Percentiles rank a stretch among this genome's conserved stretches.
phyloP scores from a whole-genome alignment of 169 alveolate genomes.

The Cryptosporidium baileyi region DNA sequence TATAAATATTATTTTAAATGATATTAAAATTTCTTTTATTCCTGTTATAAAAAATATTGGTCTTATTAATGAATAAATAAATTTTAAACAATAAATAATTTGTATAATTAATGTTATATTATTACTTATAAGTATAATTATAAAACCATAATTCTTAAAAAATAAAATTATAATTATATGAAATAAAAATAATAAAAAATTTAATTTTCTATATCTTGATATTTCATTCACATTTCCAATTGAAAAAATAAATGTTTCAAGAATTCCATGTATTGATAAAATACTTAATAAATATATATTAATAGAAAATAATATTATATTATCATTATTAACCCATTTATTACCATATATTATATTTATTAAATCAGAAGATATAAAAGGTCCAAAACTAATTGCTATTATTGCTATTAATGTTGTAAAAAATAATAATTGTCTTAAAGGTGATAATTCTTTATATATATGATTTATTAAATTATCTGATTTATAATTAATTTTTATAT shows the following conservation, averaged over 20 bases:
- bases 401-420: background rate
- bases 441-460: background rate
- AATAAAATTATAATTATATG: background rate
- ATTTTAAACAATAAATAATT: background rate
- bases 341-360: background rate
- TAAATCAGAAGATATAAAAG: constrained; percentile 13
- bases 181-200: background rate
- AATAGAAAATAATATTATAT: background rate
- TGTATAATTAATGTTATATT: background rate
- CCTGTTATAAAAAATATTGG: background rate
- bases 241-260: constrained; percentile 26
- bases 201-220: constrained; percentile 9
- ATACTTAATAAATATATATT: constrained; percentile 1
- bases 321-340: constrained; percentile 19
- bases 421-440: constrained; percentile 47
- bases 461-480: background rate
- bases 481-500: background rate
- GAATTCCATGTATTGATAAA: constrained; percentile 37
- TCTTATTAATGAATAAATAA: background rate
- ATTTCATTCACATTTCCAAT: background rate
- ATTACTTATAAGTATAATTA: background rate
- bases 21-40: background rate
- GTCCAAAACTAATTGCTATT: constrained; percentile 30
- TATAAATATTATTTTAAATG: background rate
- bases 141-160: background rate